A percentile compares a stretch with the other conserved stretches of the same genome.
These are phyloP conservation scores for Melaleuca alternifolia DNA, from an alignment of 345 rosid species.

Conservation along the genomic window DNA sequence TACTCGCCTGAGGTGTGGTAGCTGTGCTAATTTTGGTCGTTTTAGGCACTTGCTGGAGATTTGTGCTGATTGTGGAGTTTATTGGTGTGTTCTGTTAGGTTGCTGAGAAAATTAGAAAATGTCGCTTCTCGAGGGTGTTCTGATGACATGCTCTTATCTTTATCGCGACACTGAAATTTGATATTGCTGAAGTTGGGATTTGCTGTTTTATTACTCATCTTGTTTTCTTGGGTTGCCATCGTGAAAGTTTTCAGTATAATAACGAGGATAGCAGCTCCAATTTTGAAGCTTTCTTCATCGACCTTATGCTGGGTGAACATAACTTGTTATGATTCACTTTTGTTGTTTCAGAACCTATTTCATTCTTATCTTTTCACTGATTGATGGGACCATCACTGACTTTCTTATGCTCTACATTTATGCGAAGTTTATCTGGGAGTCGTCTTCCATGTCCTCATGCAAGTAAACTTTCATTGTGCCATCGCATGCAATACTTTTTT, in stretches of 20 bases:
- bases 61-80: not conserved
- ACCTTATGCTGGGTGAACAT: not conserved
- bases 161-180: not conserved
- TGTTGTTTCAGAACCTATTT: not conserved
- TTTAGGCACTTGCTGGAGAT: not conserved
- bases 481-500: not conserved
- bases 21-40: not conserved
- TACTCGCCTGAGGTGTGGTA: constrained; percentile 21
- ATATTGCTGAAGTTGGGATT: not conserved
- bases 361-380: not conserved
- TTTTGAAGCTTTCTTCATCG: not conserved
- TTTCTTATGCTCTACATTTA: not conserved
- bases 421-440: not conserved
- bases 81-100: not conserved
- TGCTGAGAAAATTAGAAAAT: not conserved
- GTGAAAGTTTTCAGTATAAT: not conserved
- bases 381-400: not conserved
- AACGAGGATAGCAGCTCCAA: not conserved
- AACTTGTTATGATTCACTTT: not conserved
- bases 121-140: not conserved
- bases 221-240: not conserved
- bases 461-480: not conserved
- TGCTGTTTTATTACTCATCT: not conserved
- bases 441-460: not conserved
- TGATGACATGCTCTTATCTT: not conserved